These are phyloP conservation scores for Colletotrichum karsti DNA, from an alignment of 2,329 filamentous ascomycete species.

Conservation along the genomic window DNA sequence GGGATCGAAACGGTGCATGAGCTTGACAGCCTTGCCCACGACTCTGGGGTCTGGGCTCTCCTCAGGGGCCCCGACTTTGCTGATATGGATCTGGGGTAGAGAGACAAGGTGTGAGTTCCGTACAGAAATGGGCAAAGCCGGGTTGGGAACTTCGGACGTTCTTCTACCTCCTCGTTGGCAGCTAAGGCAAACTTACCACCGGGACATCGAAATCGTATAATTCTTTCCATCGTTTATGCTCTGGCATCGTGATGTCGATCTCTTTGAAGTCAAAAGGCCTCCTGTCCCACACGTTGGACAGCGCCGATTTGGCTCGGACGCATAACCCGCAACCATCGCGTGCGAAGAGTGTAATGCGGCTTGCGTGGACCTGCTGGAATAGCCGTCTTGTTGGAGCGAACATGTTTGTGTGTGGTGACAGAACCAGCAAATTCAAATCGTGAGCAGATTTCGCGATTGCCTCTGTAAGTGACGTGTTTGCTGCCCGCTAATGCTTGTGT, in stretches of 20 bases:
- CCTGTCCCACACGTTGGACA: conserved; percentile 73
- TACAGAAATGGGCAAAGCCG: not conserved
- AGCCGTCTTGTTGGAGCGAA: conserved; percentile 55
- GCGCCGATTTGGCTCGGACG: conserved; percentile 70
- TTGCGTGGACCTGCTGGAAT: conserved; percentile 51
- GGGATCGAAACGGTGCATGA: conserved; percentile 81
- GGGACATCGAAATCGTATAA: conserved; percentile 86
- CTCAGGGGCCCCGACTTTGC: conserved; percentile 59
- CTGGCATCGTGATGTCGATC: conserved; percentile 72
- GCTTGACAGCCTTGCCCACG: conserved; percentile 69
- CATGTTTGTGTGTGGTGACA: conserved; percentile 48
- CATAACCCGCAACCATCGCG: conserved; percentile 78
- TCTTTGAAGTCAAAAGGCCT: conserved; percentile 75
- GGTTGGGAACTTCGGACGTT: not conserved
- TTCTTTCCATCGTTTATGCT: conserved; percentile 72
- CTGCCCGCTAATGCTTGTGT: not conserved
- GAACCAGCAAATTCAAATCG: not conserved
- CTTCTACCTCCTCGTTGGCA: not conserved
- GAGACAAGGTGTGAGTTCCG: not conserved
- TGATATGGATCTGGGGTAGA: conserved; percentile 65
- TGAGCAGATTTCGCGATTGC: not conserved
- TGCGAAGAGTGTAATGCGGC: conserved; percentile 79
- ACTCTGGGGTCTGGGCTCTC: conserved; percentile 63
- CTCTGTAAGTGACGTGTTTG: not conserved
- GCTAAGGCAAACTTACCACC: conserved; percentile 62